Evolutionary conservation across 371 early-diverging fungal genomes (phyloP).

Genomic region (Lichtheimia ornata): DNA sequence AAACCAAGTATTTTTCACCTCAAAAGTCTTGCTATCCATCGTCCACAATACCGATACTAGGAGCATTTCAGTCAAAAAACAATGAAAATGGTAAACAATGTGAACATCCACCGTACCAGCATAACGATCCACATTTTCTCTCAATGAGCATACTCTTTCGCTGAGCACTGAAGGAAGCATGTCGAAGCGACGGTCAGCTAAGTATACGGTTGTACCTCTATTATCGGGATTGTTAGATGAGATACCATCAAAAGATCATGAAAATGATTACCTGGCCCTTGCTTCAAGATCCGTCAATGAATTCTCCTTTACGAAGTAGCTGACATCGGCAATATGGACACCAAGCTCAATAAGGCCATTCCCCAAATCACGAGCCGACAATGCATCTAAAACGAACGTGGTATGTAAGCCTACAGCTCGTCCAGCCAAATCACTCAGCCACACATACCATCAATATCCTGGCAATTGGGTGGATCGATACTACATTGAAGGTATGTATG

Average conservation of each 20-base stretch:
- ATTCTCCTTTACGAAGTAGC: conserved; percentile 84
- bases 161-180: conserved; percentile 97
- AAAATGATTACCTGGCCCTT: conserved; percentile 45
- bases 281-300: conserved; percentile 90
- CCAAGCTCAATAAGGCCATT: conserved; percentile 75
- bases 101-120: conserved; percentile 52
- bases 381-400: conserved; percentile 70
- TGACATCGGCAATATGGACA: conserved; percentile 98
- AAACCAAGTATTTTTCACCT: conserved; percentile 65
- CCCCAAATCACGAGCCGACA: conserved; percentile 67
- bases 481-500: conserved; percentile 34
- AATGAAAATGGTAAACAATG: neutral
- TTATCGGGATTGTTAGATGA: neutral
- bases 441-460: conserved; percentile 80
- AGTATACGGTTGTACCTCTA: conserved; percentile 90
- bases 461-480: conserved; percentile 92
- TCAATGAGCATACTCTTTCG: conserved; percentile 85
- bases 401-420: neutral
- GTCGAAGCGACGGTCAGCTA: conserved; percentile 91
- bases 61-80: neutral
- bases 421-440: neutral
- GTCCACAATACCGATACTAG: conserved; percentile 79
- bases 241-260: neutral
- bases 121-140: conserved; percentile 79
- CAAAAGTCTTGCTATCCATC: conserved; percentile 49